Percentiles rank a stretch among this genome's conserved stretches.
Evolutionary conservation across 768 basidiomycete genomes (phyloP).

Genomic region (Lactarius akahatsu): DNA sequence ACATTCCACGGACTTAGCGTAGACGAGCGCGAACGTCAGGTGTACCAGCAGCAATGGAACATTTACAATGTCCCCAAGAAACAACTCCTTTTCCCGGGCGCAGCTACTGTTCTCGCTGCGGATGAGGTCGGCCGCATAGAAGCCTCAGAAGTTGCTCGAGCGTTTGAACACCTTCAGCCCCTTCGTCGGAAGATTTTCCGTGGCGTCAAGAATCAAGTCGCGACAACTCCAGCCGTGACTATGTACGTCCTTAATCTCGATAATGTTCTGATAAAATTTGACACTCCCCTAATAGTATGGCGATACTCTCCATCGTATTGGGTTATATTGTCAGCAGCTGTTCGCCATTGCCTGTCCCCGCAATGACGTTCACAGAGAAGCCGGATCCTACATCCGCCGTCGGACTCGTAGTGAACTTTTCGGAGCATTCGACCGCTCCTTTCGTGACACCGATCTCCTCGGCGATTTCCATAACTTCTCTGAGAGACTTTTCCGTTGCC

Average conservation of each 20-base stretch:
- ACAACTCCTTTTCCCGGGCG: slow-evolving; percentile 32
- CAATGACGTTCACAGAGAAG: slow-evolving; percentile 32
- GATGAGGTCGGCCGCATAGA: slow-evolving; percentile 24
- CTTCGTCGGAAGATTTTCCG: slow-evolving; percentile 32
- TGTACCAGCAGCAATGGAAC: slow-evolving; percentile 37
- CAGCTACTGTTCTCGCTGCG: slow-evolving; percentile 32
- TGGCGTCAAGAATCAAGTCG: slow-evolving; percentile 44
- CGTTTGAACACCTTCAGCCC: slow-evolving; percentile 25
- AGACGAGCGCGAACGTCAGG: slow-evolving; percentile 33
- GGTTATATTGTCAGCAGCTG: slow-evolving; percentile 46
- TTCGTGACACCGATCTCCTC: slow-evolving; percentile 23
- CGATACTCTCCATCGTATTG: slow-evolving; percentile 66
- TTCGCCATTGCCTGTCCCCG: slow-evolving; percentile 38
- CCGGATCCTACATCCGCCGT: slow-evolving; percentile 3
- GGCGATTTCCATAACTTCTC: slow-evolving; percentile 22
- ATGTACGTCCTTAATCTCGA: slow-evolving; percentile 48
- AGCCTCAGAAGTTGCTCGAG: slow-evolving; percentile 23
- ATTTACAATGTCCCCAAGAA: slow-evolving; percentile 32
- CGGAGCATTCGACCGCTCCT: slow-evolving; percentile 10
- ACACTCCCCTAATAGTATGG: slow-evolving; percentile 48
- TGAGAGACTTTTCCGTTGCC: slow-evolving; percentile 22
- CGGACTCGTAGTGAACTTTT: slow-evolving; percentile 26
- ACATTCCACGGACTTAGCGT: slow-evolving; percentile 30
- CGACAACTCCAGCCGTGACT: slow-evolving; percentile 58
- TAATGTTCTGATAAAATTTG: slow-evolving; percentile 2